These are phyloP conservation scores for Bondarzewia mesenterica DNA, from an alignment of 1,284 basidiomycete species.

Conservation along the genomic window DNA sequence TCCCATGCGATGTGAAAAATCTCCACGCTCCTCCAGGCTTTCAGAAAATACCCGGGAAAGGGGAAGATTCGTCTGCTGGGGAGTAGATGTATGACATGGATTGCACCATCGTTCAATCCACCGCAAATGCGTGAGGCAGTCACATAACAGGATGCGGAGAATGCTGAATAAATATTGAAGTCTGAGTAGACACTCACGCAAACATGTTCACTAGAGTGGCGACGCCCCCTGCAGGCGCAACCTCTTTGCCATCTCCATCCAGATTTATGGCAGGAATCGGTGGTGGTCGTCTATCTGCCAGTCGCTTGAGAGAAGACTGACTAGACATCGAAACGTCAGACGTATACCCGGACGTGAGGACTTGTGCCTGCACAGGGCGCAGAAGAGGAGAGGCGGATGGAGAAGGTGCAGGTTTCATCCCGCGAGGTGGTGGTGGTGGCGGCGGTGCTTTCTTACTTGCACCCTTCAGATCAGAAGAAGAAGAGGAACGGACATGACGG, in stretches of 20 bases:
- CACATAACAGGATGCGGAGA: slow-evolving; percentile 3
- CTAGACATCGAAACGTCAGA: slow-evolving; percentile 13
- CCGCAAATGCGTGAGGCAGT: slow-evolving; percentile 5
- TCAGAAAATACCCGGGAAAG: not conserved
- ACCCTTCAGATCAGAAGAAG: slow-evolving; percentile 42
- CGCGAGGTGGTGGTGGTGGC: slow-evolving; percentile 45
- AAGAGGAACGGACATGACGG: slow-evolving; percentile 35
- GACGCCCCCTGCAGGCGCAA: slow-evolving; percentile 21
- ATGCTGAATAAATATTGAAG: slow-evolving; percentile 5
- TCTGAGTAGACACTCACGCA: slow-evolving; percentile 34
- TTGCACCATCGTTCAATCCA: not conserved
- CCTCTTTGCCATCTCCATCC: slow-evolving; percentile 10
- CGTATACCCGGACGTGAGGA: slow-evolving; percentile 7
- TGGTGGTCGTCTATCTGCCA: slow-evolving; percentile 21
- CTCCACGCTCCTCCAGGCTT: not conserved
- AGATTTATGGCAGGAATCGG: slow-evolving; percentile 16
- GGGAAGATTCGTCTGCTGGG: not conserved
- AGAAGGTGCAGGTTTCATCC: slow-evolving; percentile 29
- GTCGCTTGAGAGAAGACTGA: slow-evolving; percentile 14
- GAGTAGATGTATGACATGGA: not conserved
- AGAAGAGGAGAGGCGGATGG: slow-evolving; percentile 33
- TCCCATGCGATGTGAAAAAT: not conserved
- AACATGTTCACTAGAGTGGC: slow-evolving; percentile 40
- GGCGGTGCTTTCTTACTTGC: slow-evolving; percentile 41
- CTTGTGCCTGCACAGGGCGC: slow-evolving; percentile 30